Evolutionary conservation across 257 asterid genomes (phyloP).

Genomic region (Craterostigma plantagineum): DNA sequence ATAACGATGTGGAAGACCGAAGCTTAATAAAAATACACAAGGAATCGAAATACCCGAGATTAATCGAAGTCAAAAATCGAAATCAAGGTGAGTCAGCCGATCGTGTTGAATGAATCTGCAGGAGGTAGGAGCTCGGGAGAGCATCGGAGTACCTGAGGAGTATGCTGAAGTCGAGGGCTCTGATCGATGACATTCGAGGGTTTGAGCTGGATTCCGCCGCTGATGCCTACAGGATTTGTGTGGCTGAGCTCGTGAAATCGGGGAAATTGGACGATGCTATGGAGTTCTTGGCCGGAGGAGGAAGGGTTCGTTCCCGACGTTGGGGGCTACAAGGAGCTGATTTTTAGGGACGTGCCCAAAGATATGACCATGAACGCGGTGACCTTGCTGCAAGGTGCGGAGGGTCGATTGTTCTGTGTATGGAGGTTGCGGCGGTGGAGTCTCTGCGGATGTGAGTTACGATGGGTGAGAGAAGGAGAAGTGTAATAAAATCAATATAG

Average conservation of each 20-base stretch:
- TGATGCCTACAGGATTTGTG: constrained; percentile 43
- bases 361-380: constrained; percentile 52
- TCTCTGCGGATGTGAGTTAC: too few relatives aligned
- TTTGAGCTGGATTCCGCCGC: constrained; percentile 30
- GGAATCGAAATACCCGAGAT: too few relatives aligned
- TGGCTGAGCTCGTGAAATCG: constrained; percentile 32
- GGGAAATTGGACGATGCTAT: constrained; percentile 56
- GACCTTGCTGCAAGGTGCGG: constrained; percentile 61
- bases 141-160: constrained; percentile 29
- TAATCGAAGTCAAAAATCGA: too few relatives aligned
- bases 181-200: constrained; percentile 31
- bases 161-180: constrained; percentile 22
- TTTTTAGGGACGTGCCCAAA: constrained; percentile 43
- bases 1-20: too few relatives aligned
- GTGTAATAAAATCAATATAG: too few relatives aligned
- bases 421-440: constrained; percentile 43
- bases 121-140: constrained; percentile 34
- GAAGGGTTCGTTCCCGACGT: constrained; percentile 57
- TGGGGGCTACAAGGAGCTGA: constrained; percentile 35
- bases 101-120: constrained; percentile 42
- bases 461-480: too few relatives aligned
- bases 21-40: too few relatives aligned
- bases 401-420: constrained; percentile 47
- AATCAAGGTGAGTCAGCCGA: constrained; percentile 34
- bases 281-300: constrained; percentile 45